Base-by-base conservation (phyloP, 768 basidiomycete genomes). In the Amanita rubescens region DNA sequence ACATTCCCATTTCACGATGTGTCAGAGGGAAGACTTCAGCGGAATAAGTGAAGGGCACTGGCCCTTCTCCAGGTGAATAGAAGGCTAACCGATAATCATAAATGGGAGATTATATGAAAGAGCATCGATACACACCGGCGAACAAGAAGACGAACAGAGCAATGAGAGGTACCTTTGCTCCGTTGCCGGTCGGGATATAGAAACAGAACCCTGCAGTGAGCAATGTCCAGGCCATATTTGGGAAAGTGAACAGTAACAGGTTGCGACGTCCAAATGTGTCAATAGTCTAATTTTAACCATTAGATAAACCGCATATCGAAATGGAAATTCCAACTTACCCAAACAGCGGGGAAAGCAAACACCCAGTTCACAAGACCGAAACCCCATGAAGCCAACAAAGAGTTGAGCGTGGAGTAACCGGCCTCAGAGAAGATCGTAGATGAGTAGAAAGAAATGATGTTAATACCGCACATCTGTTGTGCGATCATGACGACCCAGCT, bases 11-110 rank as follows among this genome's bases (percentile, higher is more conserved):
- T 60, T 89, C 87, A 60, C 90, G 75, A 55, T 87, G 79, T 27
- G 85, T 84, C 35, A 94, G 74, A 5, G 91, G 93, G 78, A 90
- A 95, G 11, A 87, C 91, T 67, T 94, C 93, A 3, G 92, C 92
- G 3, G 90, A 92, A 64, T 94, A 94, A 0, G 88, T 85, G 67
- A 86, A 94, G 0, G 92, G 92, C 7, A 94, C 91, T 5, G 92
- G 92, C 0, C 92, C 92, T 71, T 91, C 90, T 56, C 90, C 90
- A 1, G 87, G 87, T 0, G 86, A 87, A 65, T 91, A 90, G 65
- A 84, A 43, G 10, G 49, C 47, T 52, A 20, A 20, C n/a, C 2
- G 17, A 52, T 10, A 45, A 20, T 19, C 22, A 5, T 25, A 15
- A 62, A 65, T 32, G 32, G 9, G 17, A 30, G 19, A 20, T 33